Conservation (phyloP, 106 monocot species). For the Ottelia alismoides region DNA sequence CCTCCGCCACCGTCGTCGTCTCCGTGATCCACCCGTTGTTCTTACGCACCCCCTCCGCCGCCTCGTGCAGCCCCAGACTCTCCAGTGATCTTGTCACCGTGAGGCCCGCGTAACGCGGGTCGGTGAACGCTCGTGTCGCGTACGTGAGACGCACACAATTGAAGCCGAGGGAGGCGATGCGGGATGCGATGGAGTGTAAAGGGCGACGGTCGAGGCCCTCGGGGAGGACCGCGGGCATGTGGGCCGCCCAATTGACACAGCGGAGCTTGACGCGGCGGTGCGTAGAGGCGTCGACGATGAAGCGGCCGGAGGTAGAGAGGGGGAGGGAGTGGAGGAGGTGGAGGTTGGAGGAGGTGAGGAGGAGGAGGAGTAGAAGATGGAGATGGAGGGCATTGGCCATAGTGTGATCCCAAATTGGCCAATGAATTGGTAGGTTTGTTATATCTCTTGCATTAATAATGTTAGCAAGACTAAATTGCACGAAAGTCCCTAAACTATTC, state of each 20-base stretch:
- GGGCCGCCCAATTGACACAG: neutral
- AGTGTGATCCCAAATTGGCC: too few relatives aligned
- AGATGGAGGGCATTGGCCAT: too few relatives aligned
- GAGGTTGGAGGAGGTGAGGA: too few relatives aligned
- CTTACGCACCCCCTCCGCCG: neutral
- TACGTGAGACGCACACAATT: constrained; percentile 3
- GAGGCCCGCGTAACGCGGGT: neutral
- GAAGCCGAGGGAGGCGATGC: neutral
- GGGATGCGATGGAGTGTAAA: neutral
- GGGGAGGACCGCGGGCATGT: neutral
- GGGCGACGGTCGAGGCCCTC: neutral
- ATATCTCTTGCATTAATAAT: too few relatives aligned
- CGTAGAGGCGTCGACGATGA: neutral
- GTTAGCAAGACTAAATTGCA: too few relatives aligned
- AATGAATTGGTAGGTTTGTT: too few relatives aligned
- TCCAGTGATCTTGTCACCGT: neutral
- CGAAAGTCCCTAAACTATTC: too few relatives aligned
- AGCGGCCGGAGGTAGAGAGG: neutral
- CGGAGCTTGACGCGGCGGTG: neutral
- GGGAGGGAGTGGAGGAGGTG: neutral
- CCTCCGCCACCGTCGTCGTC: neutral
- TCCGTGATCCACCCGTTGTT: neutral
- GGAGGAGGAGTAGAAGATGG: too few relatives aligned
- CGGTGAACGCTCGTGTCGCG: neutral
- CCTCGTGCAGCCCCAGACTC: neutral